Conservation (phyloP, 202 grass and related monocot genomes). For the Panicum virgatum region DNA sequence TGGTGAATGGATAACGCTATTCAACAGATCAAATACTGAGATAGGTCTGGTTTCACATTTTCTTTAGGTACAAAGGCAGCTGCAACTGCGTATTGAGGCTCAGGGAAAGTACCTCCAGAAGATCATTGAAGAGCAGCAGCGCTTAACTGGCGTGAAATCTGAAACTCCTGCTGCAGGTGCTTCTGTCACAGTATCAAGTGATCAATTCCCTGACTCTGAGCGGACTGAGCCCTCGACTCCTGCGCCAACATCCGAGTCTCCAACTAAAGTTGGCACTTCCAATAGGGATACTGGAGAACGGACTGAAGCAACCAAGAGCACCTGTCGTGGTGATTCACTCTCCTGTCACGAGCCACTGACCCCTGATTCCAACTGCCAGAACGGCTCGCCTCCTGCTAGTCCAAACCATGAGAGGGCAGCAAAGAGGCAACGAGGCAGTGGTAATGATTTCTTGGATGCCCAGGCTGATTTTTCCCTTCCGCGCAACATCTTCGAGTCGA, state of each 20-base stretch:
- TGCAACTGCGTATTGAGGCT: slow-evolving; percentile 93
- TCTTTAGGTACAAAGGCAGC: slow-evolving; percentile 88
- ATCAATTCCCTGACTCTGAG: slow-evolving; percentile 66
- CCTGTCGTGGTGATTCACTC: slow-evolving; percentile 55
- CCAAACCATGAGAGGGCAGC: slow-evolving; percentile 58
- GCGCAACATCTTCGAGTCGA: slow-evolving; percentile 76
- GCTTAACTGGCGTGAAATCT: slow-evolving; percentile 44
- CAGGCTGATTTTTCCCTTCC: slow-evolving; percentile 53
- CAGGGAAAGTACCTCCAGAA: slow-evolving; percentile 98
- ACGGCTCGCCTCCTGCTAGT: slow-evolving; percentile 52
- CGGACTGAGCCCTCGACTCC: slow-evolving; percentile 78
- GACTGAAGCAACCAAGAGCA: slow-evolving; percentile 48
- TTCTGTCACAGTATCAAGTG: slow-evolving; percentile 29
- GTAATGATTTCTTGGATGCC: slow-evolving; percentile 30
- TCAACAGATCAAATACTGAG: not conserved
- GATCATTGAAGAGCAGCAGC: slow-evolving; percentile 97
- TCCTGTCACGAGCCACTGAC: slow-evolving; percentile 53
- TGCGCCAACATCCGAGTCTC: slow-evolving; percentile 65
- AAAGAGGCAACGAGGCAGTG: slow-evolving; percentile 54
- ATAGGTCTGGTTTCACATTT: slow-evolving; percentile 19
- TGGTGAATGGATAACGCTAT: not conserved
- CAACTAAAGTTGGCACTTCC: slow-evolving; percentile 37
- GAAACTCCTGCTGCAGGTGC: slow-evolving; percentile 45
- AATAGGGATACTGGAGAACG: slow-evolving; percentile 45
- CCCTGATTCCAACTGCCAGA: slow-evolving; percentile 69